Evolutionary conservation across 2,329 filamentous ascomycete species (phyloP).

Genomic region (Fusarium denticulatum): DNA sequence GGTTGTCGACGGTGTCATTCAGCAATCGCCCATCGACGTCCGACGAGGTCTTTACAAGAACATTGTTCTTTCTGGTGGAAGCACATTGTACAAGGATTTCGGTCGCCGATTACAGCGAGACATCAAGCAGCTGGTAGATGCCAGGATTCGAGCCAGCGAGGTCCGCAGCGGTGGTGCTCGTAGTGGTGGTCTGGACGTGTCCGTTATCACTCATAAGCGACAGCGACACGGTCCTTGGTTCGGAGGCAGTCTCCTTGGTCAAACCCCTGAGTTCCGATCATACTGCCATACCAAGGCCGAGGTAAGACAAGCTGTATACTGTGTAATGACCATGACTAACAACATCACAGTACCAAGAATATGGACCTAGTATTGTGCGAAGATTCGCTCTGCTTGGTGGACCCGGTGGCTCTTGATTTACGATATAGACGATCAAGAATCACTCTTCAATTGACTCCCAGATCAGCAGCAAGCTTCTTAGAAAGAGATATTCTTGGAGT

Average conservation of each 20-base stretch:
- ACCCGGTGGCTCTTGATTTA: slow-evolving; percentile 77
- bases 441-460: slow-evolving; percentile 12
- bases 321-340: slow-evolving; percentile 12
- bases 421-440: slow-evolving; percentile 30
- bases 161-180: slow-evolving; percentile 89
- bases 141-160: slow-evolving; percentile 91
- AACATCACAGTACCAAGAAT: slow-evolving; percentile 81
- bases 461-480: slow-evolving; percentile 3
- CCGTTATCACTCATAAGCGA: slow-evolving; percentile 96
- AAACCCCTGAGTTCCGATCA: slow-evolving; percentile 97
- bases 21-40: slow-evolving; percentile 97
- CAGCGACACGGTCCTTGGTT: slow-evolving; percentile 99
- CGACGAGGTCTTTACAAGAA: slow-evolving; percentile 99
- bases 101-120: slow-evolving; percentile 94
- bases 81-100: slow-evolving; percentile 98
- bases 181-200: slow-evolving; percentile 93
- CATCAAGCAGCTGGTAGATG: slow-evolving; percentile 95
- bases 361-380: slow-evolving; percentile 93
- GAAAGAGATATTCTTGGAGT: neutral
- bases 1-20: slow-evolving; percentile 96
- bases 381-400: slow-evolving; percentile 94
- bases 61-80: slow-evolving; percentile 96
- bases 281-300: slow-evolving; percentile 96
- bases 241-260: slow-evolving; percentile 92
- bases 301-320: slow-evolving; percentile 52